Base-by-base conservation (phyloP, 306 rosid species). In the Chamaecrista fasciculata region DNA sequence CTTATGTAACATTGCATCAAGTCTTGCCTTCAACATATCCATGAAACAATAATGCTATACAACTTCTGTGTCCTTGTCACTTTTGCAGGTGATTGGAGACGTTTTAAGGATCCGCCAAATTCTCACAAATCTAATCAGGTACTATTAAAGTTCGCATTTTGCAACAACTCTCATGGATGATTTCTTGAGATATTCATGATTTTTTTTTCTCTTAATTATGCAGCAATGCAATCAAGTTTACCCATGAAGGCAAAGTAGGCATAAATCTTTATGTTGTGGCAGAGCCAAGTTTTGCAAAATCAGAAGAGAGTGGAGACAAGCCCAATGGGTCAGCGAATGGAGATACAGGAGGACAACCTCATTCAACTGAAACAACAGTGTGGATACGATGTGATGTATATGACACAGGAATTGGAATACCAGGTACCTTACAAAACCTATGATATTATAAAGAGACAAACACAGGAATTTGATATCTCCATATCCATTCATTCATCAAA, bases 351-450 rank as follows among this genome's bases (percentile, higher is more conserved):
- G 88, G 79, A 19, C 71, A 78, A 48, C 67, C 60, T 36, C 73
- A 75, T 77, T 62, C 79, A 10, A 44, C 79, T 1, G 87, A 86
- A 81, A 72, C 86, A 19, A 83, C 84, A 15, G 96, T 81, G 62
- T 91, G 93, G 93, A 67, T 91, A 48, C 76, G 86, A 3, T 91
- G 97, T 44, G 97, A 91, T 78, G 97, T 91, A 12, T 81, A 80
- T 23, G 97, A 91, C 84, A 86, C 93, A 11, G 97, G 97, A 83
- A 91, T 91, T 62, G 97, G 97, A 73, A 91, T 91, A 81, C 96
- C 93, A 69, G 97, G 97, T 86, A 78, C 15, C 63, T 47, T 34
- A 20, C 46, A 26, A 62, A 31, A 33, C 39, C 19, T 15, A 18
- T 19, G 42, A 29, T 68, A 19, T 56, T n/a, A n/a, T n/a, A n/a